These are phyloP conservation scores for Mallotus japonicus DNA, from an alignment of 441 rosid genomes.

Conservation along the genomic window DNA sequence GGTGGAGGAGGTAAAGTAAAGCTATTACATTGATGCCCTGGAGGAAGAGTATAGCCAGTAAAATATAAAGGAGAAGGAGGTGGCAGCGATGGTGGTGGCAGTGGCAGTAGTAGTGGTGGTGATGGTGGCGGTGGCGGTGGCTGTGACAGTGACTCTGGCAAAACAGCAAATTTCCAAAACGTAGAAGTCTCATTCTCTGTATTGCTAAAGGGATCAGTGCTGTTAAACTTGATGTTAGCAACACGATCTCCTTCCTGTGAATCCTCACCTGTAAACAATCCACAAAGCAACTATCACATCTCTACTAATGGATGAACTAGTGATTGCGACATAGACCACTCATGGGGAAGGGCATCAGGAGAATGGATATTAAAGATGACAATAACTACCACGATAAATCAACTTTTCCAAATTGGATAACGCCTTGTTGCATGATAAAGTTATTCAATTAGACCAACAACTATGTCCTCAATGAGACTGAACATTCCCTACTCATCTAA, in stretches of 20 bases:
- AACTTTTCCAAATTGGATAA: constrained; percentile 1
- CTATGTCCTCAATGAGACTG: background rate
- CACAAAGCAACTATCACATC: constrained; percentile 14
- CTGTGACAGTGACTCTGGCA: too few species aligned
- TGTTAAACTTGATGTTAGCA: constrained; percentile 42
- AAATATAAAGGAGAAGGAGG: constrained; percentile 70
- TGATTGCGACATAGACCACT: background rate
- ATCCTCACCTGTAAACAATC: constrained; percentile 63
- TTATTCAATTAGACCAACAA: background rate
- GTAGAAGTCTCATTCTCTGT: constrained; percentile 30
- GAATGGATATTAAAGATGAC: background rate
- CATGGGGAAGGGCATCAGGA: background rate
- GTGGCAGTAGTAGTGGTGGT: background rate
- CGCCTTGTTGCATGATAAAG: background rate
- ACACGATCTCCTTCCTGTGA: constrained; percentile 46
- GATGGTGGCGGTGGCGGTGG: too few species aligned
- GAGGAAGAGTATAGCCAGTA: constrained; percentile 78
- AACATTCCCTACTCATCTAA: constrained; percentile 7
- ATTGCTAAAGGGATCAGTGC: constrained; percentile 14
- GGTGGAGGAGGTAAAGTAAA: constrained; percentile 94
- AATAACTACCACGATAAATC: background rate
- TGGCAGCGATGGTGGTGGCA: constrained; percentile 25
- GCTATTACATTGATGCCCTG: constrained; percentile 72
- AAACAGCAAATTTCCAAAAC: constrained; percentile 4
- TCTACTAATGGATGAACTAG: background rate